Base-by-base conservation (phyloP, 2,329 filamentous ascomycete species). In the Colletotrichum chlorophyti region DNA sequence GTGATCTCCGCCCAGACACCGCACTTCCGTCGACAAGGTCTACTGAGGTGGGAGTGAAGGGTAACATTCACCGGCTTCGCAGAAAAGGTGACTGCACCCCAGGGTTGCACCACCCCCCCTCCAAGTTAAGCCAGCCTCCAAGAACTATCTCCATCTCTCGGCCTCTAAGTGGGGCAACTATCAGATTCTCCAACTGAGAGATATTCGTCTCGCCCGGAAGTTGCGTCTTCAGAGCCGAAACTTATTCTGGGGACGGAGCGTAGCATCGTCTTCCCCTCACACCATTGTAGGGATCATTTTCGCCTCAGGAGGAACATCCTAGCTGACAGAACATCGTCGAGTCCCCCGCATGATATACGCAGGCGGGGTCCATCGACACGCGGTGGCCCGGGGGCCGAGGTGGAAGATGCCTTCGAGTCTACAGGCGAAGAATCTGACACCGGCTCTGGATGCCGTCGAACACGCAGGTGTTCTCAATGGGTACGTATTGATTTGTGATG, bases 401-500 rank as follows among this genome's bases (percentile, higher is more conserved):
- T 63, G 53, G 53, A 21, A 48, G 29, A 45, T 60, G 46, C 72
- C 70, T 35, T 26, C 52, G 52, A 51, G 15, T 64, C 62, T 66
- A 86, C 64, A 87, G 71, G 60, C 79, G 79, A 65, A 87, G 72
- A 49, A 86, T 79, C 69, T 86, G 83, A 65, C 81, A 84, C 62
- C 83, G 82, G 71, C 85, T 87, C 59, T 75, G 77, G 62, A 90
- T 86, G 19, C 87, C 88, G 76, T 90, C 87, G 65, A 88, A 90
- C 61, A 91, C 79, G 68, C 87, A 89, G 14, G 85, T 88, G 71
- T 90, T 89, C 65, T 90, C 86, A 63, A 89, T 83, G 21, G 88
- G 87, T 38, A 90, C 79, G 73, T 90, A 91, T 75, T 91, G 88
- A 68, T 86, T 86, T 11, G 88, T 90, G 66, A 90, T 84, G 57